Evolutionary conservation across 345 rosid genomes (phyloP).

Genomic region (Acer saccharum): DNA sequence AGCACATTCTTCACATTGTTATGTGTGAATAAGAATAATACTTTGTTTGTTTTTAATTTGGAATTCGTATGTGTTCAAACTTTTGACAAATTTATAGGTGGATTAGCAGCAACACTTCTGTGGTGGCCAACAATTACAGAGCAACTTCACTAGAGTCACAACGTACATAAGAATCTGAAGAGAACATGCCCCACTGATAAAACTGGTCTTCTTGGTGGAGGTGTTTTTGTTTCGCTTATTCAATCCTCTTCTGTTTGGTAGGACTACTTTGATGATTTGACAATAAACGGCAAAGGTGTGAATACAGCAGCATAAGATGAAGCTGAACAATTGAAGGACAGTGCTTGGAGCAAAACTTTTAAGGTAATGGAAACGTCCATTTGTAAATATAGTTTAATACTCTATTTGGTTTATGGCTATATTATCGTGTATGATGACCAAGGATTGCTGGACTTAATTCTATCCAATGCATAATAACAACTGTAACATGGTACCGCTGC

Average conservation of each 20-base stretch:
- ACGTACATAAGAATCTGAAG: slow-evolving; percentile 47
- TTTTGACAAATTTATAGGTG: slow-evolving; percentile 52
- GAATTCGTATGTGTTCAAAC: no score
- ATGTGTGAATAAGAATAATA: no score
- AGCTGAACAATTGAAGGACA: slow-evolving; percentile 12
- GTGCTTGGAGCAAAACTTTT: background rate
- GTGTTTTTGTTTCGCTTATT: slow-evolving; percentile 75
- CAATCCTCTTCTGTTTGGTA: slow-evolving; percentile 71
- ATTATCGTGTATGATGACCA: no score
- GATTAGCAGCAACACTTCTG: slow-evolving; percentile 57
- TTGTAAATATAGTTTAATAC: background rate
- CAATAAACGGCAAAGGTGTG: slow-evolving; percentile 19
- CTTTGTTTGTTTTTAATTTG: no score
- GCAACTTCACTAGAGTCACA: slow-evolving; percentile 55
- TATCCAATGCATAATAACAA: background rate
- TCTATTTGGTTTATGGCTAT: background rate
- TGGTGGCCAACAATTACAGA: slow-evolving; percentile 79
- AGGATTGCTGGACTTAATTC: background rate
- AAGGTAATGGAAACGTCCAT: no score
- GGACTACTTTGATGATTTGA: slow-evolving; percentile 72
- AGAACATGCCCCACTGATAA: slow-evolving; percentile 77
- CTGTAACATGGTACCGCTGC: no score
- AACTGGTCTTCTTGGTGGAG: slow-evolving; percentile 81
- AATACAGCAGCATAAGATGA: background rate
- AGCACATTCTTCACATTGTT: no score